These are phyloP conservation scores for Aureoboletus auriporus DNA, from an alignment of 768 basidiomycete species.

Conservation along the genomic window DNA sequence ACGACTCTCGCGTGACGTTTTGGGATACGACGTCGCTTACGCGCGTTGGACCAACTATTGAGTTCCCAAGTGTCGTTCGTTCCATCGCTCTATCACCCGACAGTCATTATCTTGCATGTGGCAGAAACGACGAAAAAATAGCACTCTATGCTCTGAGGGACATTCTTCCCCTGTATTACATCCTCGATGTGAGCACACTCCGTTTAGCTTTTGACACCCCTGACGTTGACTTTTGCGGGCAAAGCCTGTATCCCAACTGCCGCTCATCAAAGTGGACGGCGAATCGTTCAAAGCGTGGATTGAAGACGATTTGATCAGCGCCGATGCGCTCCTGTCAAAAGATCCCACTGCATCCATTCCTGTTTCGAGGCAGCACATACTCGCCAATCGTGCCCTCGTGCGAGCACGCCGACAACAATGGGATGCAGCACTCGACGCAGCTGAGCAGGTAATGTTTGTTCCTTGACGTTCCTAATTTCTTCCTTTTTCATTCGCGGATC, in stretches of 20 bases:
- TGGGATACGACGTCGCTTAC: not conserved
- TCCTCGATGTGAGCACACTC: conserved; percentile 3
- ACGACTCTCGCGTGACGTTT: not conserved
- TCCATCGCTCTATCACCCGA: not conserved
- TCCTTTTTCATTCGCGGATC: not conserved
- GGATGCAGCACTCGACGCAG: not conserved
- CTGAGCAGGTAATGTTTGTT: conserved; percentile 1
- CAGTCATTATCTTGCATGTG: not conserved
- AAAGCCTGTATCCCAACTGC: not conserved
- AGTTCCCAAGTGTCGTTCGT: not conserved
- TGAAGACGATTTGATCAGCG: not conserved
- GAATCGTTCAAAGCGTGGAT: conserved; percentile 1
- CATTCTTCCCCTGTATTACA: not conserved
- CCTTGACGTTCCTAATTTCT: not conserved
- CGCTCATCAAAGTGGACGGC: not conserved
- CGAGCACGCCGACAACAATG: not conserved
- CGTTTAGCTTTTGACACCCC: too few relatives aligned
- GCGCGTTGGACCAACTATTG: not conserved
- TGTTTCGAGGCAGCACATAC: not conserved
- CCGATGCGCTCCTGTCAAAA: not conserved
- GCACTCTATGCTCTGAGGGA: not conserved
- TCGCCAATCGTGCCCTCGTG: conserved; percentile 4
- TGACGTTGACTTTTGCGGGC: too few relatives aligned
- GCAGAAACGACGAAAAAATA: not conserved
- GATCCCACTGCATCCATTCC: not conserved